Base-by-base conservation (phyloP, 345 rosid species). In the Camelina sativa region DNA sequence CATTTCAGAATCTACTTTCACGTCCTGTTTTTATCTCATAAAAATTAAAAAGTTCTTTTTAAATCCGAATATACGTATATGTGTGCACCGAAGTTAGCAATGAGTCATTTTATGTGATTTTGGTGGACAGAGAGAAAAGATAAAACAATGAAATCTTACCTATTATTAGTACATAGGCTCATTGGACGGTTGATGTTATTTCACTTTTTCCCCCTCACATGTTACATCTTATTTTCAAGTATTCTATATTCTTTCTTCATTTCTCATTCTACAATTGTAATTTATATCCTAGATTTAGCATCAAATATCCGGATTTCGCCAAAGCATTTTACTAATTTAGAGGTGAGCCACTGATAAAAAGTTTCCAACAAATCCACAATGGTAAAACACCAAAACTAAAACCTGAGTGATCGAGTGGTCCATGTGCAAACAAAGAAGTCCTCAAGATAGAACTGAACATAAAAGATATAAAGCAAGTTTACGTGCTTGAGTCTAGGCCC, bases 131-230 rank as follows among this genome's bases (percentile, higher is more conserved):
- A 50, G 53, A 50, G 17, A 58, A 75, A 59, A 75, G 68, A 59
- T 51, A 52, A 68, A 67, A 67, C 62, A 41, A 20, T 11, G 4
- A 60, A 67, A 30, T 41, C 37, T 40, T 40, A 28, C 74, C 73
- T 75, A 67, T 50, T 60, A 30, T 68, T 60, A 53, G 79, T 15
- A 67, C 11, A 60, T 60, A 50, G 25, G 40, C 78, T 57, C 44
- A 74, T 12, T 74, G 67, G 78, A 59, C 67, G 78, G 72, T 38
- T 67, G 32, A 58, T 58, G 34, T 37, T 48, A 25, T 57, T 66
- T 16, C 51, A 57, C 67, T 11, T 46, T 65, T 38, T 57, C 11
- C 41, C 9, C 30, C 8, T 65, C 3, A n/a, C 58, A 22, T 44
- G 25, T 55, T 56, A 65, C 48, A 73, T 46, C 58, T 54, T 44